These are phyloP conservation scores for Houttuynia cordata DNA, from an alignment of 164 flowering plant species.

Conservation along the genomic window DNA sequence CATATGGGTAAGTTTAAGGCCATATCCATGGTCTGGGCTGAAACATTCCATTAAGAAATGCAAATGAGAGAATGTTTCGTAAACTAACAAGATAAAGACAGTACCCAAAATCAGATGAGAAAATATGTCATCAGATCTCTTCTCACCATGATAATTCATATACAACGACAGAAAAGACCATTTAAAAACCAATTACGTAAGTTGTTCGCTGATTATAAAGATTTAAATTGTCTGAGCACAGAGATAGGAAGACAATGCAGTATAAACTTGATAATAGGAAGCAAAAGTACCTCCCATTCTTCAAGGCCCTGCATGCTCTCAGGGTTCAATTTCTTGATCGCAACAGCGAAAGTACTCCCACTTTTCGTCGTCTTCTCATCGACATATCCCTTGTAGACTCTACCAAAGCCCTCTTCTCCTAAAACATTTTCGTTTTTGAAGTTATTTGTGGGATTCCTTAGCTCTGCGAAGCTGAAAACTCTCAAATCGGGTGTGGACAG, in stretches of 20 bases:
- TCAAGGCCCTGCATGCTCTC: slow-evolving; percentile 55
- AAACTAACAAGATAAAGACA: neutral
- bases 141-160: neutral
- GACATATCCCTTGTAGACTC: slow-evolving; percentile 58
- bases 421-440: slow-evolving; percentile 41
- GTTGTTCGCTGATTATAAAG: no score
- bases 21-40: no score
- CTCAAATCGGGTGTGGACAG: slow-evolving; percentile 39
- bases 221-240: no score
- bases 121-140: no score
- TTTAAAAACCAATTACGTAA: neutral
- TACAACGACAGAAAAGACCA: neutral
- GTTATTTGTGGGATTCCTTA: slow-evolving; percentile 41
- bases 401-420: slow-evolving; percentile 74
- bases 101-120: neutral
- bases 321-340: slow-evolving; percentile 57
- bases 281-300: slow-evolving; percentile 54
- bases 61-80: no score
- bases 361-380: slow-evolving; percentile 46
- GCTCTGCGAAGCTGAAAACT: slow-evolving; percentile 38
- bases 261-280: neutral
- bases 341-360: slow-evolving; percentile 43
- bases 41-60: no score
- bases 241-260: neutral
- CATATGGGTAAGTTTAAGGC: no score